These are phyloP conservation scores for Boechera divaricarpa DNA, from an alignment of 345 rosid species.

Conservation along the genomic window DNA sequence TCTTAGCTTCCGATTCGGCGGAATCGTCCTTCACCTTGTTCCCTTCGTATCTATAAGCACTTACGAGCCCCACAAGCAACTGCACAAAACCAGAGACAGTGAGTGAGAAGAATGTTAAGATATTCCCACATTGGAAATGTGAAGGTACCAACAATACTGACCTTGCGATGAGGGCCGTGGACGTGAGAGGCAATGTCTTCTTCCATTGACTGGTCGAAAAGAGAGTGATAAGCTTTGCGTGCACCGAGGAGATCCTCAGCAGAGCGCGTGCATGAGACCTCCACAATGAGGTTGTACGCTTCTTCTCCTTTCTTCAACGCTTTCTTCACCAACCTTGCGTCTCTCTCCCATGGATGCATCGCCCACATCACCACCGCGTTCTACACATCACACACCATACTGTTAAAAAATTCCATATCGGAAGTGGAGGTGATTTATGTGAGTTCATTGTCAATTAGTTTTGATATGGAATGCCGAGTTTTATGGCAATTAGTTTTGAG, in stretches of 20 bases:
- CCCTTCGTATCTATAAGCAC: slow-evolving; percentile 96
- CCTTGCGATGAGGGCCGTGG: slow-evolving; percentile 61
- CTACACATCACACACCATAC: slow-evolving; percentile 45
- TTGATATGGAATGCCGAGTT: background rate
- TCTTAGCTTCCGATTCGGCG: slow-evolving; percentile 71
- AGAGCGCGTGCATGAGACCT: slow-evolving; percentile 83
- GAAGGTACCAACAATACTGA: slow-evolving; percentile 19
- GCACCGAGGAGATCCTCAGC: slow-evolving; percentile 80
- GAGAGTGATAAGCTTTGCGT: slow-evolving; percentile 91
- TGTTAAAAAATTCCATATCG: background rate
- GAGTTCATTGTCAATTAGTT: background rate
- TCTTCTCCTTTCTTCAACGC: slow-evolving; percentile 62
- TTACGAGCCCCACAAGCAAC: slow-evolving; percentile 87
- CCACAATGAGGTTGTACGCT: slow-evolving; percentile 61
- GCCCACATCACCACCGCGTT: slow-evolving; percentile 73
- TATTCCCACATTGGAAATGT: background rate
- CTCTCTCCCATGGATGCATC: slow-evolving; percentile 96
- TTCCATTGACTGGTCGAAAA: slow-evolving; percentile 77
- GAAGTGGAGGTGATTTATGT: background rate
- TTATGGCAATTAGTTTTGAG: background rate
- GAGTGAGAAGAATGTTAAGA: background rate
- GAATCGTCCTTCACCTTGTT: slow-evolving; percentile 56
- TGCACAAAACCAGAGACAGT: slow-evolving; percentile 35
- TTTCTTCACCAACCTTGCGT: slow-evolving; percentile 75
- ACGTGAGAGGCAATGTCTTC: slow-evolving; percentile 74